phyloP scores from a whole-genome alignment of 1,284 basidiomycete genomes.

The Cryptococcus sp. region DNA sequence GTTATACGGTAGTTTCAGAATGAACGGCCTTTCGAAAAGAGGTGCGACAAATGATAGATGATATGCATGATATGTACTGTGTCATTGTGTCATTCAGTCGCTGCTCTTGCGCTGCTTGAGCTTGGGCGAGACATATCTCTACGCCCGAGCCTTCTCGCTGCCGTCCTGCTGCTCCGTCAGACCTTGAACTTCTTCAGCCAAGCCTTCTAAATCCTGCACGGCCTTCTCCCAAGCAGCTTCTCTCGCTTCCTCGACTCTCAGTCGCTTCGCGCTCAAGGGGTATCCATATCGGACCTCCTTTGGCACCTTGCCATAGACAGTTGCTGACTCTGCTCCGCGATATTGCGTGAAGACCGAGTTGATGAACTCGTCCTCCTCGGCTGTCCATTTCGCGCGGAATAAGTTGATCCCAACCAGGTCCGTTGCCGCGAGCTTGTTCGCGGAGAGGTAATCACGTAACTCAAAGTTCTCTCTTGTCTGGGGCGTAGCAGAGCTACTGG shows the following conservation, averaged over 20 bases:
- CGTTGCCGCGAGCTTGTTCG: slow-evolving; percentile 12
- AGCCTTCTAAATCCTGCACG: slow-evolving; percentile 27
- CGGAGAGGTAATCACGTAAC: slow-evolving; percentile 31
- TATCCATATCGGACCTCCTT: slow-evolving; percentile 52
- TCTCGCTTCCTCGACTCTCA: slow-evolving; percentile 26
- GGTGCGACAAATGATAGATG: too few species aligned
- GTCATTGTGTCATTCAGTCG: too few species aligned
- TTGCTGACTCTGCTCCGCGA: slow-evolving; percentile 56
- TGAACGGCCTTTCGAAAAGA: too few species aligned
- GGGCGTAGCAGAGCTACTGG: slow-evolving; percentile 5
- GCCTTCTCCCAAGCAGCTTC: slow-evolving; percentile 34
- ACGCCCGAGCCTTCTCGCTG: too few species aligned
- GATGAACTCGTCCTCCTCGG: slow-evolving; percentile 34
- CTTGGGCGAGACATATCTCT: too few species aligned
- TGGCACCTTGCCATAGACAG: slow-evolving; percentile 65
- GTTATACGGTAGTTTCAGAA: too few species aligned
- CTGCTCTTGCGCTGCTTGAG: too few species aligned
- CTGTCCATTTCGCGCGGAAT: slow-evolving; percentile 39
- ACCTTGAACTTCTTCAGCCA: slow-evolving; percentile 14
- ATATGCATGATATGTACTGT: too few species aligned
- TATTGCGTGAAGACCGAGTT: slow-evolving; percentile 27
- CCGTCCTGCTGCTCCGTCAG: not conserved
- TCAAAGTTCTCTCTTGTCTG: slow-evolving; percentile 33
- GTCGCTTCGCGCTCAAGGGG: slow-evolving; percentile 37
- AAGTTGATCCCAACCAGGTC: slow-evolving; percentile 40